Conservation (phyloP, 1,139 yeast genomes). For the Sugiyamaella neomexicana region DNA sequence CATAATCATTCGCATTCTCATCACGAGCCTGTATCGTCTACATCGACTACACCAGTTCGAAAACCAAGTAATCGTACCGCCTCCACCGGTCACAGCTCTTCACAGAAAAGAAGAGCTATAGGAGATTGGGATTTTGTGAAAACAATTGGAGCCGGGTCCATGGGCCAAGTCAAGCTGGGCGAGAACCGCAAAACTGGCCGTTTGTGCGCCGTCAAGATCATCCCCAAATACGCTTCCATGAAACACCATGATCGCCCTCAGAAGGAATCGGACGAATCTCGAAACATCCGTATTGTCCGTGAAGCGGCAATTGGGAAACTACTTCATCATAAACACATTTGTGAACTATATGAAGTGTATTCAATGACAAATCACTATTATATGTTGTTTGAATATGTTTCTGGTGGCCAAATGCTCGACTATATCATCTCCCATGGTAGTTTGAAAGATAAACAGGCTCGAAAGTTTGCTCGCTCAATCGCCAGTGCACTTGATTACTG, state of each 20-base stretch:
- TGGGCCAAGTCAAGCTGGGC: constrained; percentile 98
- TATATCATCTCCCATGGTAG: constrained; percentile 97
- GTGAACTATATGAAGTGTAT: constrained; percentile 89
- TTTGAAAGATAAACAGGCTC: constrained; percentile 87
- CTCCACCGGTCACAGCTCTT: constrained; percentile 4
- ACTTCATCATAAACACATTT: constrained; percentile 87
- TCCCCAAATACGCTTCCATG: constrained; percentile 62
- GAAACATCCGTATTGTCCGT: constrained; percentile 88
- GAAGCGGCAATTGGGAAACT: constrained; percentile 94
- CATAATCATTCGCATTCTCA: background rate
- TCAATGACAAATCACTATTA: constrained; percentile 97
- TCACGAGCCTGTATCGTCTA: background rate
- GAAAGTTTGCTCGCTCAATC: constrained; percentile 95
- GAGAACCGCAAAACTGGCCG: constrained; percentile 79
- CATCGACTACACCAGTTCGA: background rate
- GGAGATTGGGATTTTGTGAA: constrained; percentile 98
- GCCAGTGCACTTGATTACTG: constrained; percentile 93
- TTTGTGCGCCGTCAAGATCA: constrained; percentile 62
- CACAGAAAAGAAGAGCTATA: constrained; percentile 66
- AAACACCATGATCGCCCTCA: constrained; percentile 56
- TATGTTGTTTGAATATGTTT: constrained; percentile 94
- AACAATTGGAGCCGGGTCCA: constrained; percentile 96
- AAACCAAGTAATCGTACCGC: background rate
- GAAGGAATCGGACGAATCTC: constrained; percentile 79
- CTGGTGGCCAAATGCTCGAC: constrained; percentile 97